Conservation (phyloP, 495 filamentous ascomycete species). For the Aspergillus ostianus region DNA sequence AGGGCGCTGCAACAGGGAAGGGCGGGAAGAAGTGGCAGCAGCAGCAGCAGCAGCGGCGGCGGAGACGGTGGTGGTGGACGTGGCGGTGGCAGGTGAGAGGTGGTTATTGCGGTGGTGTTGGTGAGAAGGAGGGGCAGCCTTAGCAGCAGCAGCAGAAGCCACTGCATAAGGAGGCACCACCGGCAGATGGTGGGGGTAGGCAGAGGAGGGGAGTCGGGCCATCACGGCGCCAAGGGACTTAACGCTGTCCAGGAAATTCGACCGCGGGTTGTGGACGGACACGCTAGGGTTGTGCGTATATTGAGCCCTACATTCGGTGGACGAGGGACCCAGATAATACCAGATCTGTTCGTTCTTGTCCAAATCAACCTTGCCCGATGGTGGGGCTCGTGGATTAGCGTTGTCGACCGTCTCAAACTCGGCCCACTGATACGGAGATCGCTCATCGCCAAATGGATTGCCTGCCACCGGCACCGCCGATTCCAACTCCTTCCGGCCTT, state of each 20-base stretch:
- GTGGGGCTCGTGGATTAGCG: slow-evolving; percentile 41
- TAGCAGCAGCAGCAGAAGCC: slow-evolving; percentile 18
- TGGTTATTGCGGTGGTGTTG: slow-evolving; percentile 12
- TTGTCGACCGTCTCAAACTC: slow-evolving; percentile 68
- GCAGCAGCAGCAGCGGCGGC: slow-evolving; percentile 16
- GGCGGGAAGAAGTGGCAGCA: slow-evolving; percentile 28
- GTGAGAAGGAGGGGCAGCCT: slow-evolving; percentile 19
- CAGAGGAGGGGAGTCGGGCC: slow-evolving; percentile 26
- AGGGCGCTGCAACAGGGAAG: slow-evolving; percentile 38
- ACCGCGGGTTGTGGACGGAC: slow-evolving; percentile 53
- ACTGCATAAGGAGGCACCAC: slow-evolving; percentile 21
- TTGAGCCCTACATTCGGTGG: slow-evolving; percentile 88
- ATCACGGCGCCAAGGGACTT: slow-evolving; percentile 42
- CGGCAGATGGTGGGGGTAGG: slow-evolving; percentile 32
- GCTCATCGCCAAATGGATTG: slow-evolving; percentile 56
- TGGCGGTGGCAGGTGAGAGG: slow-evolving; percentile 17
- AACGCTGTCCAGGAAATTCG: slow-evolving; percentile 59
- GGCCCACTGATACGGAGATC: slow-evolving; percentile 67
- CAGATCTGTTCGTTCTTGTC: slow-evolving; percentile 71
- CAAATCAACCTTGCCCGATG: slow-evolving; percentile 63
- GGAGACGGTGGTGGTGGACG: slow-evolving; percentile 15
- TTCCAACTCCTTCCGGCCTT: slow-evolving; percentile 44
- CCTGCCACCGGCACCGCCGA: slow-evolving; percentile 53
- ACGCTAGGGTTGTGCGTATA: slow-evolving; percentile 80
- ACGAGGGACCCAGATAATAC: slow-evolving; percentile 83